Base-by-base conservation (phyloP, 495 filamentous ascomycete genomes). In the Lasiosphaeria miniovina region DNA sequence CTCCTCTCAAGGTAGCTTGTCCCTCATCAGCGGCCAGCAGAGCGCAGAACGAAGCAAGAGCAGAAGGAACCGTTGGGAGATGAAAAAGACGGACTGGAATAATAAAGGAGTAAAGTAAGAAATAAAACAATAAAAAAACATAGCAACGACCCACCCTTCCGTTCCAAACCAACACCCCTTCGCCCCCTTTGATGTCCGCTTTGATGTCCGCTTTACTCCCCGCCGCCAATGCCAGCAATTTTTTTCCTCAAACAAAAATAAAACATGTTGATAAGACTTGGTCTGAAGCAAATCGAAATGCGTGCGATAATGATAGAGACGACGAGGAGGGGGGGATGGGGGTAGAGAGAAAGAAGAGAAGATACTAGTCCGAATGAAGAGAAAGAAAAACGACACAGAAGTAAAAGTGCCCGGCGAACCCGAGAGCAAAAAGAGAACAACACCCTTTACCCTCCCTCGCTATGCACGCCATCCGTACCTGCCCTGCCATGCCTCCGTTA, bases 371-470 rank as follows among this genome's bases (percentile, higher is more conserved):
- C 49, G 62, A 63, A 40, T 58, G 58, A 48, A 59, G 40, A 68
- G 67, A 67, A 65, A 50, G 67, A 71, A 71, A 65, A 64, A 58
- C 67, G 56, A 64, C 62, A 61, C 60, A 46, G 40, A 35, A 65
- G 55, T 66, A 65, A 65, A 66, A 68, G 64, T 64, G 69, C 65
- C 65, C 73, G 64, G 70, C 46, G 54, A 60, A 68, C 57, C 5
- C 12, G 5, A 11, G 8, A 4, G 15, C 12, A 66, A 65, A 66
- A 65, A 78, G 80, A 81, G 78, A 75, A 78, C 77, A 77, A 81
- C 68, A 82, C 80, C 80, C 82, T 76, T 77, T 77, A 77, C 79
- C 81, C 82, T 82, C 81, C 82, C 73, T 80, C 84, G 82, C 78
- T 84, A 79, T 80, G 78, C 80, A 80, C 80, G 75, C 72, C 75